These are phyloP conservation scores for Macadamia integrifolia DNA, from an alignment of 164 flowering plant species.

Conservation along the genomic window DNA sequence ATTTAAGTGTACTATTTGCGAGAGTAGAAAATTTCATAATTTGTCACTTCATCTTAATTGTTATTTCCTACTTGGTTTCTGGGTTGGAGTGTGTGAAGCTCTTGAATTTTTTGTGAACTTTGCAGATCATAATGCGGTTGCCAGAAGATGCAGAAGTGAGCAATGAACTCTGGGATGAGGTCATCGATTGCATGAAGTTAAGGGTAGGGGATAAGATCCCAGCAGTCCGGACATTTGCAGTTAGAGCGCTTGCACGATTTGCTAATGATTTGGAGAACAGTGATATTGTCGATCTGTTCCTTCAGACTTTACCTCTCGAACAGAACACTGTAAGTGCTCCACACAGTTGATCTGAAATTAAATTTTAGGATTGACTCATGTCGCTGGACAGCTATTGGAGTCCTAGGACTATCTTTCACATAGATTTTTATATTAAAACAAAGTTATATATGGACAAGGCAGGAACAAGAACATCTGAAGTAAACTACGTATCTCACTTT, in stretches of 20 bases:
- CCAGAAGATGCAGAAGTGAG: slow-evolving; percentile 96
- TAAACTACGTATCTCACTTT: no score
- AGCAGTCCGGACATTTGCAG: slow-evolving; percentile 55
- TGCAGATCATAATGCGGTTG: slow-evolving; percentile 80
- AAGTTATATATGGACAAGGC: no score
- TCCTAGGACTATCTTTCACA: no score
- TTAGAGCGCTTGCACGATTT: slow-evolving; percentile 88
- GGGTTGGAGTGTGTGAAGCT: not conserved
- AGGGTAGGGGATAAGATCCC: slow-evolving; percentile 73
- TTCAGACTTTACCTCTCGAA: slow-evolving; percentile 56
- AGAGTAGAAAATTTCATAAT: not conserved
- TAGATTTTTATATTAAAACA: no score
- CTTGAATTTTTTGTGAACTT: slow-evolving; percentile 2
- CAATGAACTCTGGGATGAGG: slow-evolving; percentile 81
- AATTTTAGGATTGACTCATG: no score
- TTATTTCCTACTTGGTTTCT: not conserved
- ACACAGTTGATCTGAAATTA: not conserved
- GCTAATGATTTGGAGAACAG: slow-evolving; percentile 71
- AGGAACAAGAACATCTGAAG: no score
- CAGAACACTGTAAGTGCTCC: slow-evolving; percentile 59
- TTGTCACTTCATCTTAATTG: not conserved
- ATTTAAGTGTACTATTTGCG: not conserved
- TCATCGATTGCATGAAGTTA: slow-evolving; percentile 68
- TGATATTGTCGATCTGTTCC: slow-evolving; percentile 75
- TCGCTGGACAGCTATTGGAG: no score